Evolutionary conservation across 139 green algal species (phyloP).

Genomic region (Diplosphaera chodatii): DNA sequence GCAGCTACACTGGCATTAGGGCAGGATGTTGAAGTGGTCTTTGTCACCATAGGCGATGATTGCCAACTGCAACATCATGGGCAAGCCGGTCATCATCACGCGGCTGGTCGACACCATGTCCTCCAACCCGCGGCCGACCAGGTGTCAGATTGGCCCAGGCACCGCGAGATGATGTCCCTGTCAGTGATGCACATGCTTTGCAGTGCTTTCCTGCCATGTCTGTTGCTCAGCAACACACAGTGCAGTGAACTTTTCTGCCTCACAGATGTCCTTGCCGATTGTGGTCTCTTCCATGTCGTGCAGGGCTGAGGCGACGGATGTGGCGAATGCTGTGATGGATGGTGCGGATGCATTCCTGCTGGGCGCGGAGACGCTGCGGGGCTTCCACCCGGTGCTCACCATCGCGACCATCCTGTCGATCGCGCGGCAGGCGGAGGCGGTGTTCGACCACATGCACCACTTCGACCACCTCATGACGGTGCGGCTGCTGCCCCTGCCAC

Average conservation of each 20-base stretch:
- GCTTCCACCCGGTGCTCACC: conserved; percentile 64
- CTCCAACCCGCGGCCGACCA: conserved; percentile 70
- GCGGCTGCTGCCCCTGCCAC: too few relatives aligned
- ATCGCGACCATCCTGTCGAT: conserved; percentile 66
- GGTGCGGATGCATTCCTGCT: conserved; percentile 86
- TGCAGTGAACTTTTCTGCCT: too few relatives aligned
- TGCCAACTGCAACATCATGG: conserved; percentile 73
- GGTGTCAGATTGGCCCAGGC: too few relatives aligned
- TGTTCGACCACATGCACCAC: conserved; percentile 59
- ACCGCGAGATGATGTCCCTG: too few relatives aligned
- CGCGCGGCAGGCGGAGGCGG: conserved; percentile 49
- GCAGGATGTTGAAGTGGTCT: too few relatives aligned
- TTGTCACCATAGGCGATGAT: conserved; percentile 33
- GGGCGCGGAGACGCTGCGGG: conserved; percentile 73
- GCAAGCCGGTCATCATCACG: conserved; percentile 82
- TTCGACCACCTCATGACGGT: conserved; percentile 57
- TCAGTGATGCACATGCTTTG: too few relatives aligned
- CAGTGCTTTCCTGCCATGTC: too few relatives aligned
- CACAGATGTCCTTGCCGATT: too few relatives aligned
- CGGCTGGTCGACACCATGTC: conserved; percentile 90
- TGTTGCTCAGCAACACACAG: too few relatives aligned
- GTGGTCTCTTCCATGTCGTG: not conserved
- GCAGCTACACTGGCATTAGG: too few relatives aligned
- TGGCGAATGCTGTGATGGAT: conserved; percentile 87
- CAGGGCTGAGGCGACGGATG: conserved; percentile 82